Evolutionary conservation across 371 early-diverging fungal genomes (phyloP).

Genomic region (Apophysomyces trapeziformis): DNA sequence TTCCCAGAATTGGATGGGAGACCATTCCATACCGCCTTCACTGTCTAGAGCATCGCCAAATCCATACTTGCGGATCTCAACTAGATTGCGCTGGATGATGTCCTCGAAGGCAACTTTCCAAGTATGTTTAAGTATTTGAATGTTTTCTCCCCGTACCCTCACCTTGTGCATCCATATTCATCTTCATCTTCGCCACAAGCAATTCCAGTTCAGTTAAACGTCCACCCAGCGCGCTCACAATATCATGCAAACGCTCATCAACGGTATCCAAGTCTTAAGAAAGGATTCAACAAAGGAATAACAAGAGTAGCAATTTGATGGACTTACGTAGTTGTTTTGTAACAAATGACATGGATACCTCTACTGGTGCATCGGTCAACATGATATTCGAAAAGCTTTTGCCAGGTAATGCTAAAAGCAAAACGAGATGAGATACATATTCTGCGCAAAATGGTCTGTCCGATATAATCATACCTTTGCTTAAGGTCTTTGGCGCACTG

Average conservation of each 20-base stretch:
- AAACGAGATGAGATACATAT: not conserved
- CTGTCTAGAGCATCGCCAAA: constrained; percentile 69
- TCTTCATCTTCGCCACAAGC: constrained; percentile 83
- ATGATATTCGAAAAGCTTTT: constrained; percentile 74
- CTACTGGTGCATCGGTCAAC: constrained; percentile 73
- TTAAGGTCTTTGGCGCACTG: constrained; percentile 68
- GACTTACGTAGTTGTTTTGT: constrained; percentile 57
- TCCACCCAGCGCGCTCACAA: constrained; percentile 83
- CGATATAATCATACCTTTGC: constrained; percentile 53
- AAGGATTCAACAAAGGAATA: not conserved
- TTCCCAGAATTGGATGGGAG: constrained; percentile 79
- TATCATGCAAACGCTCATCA: constrained; percentile 53
- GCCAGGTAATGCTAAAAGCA: constrained; percentile 68
- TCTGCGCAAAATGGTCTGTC: not conserved
- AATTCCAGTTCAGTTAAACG: constrained; percentile 86
- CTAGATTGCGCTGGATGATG: constrained; percentile 74
- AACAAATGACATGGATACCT: constrained; percentile 67
- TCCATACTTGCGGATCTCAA: constrained; percentile 87
- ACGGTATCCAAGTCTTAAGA: constrained; percentile 31
- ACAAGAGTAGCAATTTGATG: not conserved
- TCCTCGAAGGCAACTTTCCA: constrained; percentile 77
- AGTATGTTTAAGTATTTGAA: not conserved
- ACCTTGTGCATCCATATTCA: constrained; percentile 70
- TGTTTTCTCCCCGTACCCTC: constrained; percentile 15
- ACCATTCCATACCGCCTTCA: constrained; percentile 62